These are phyloP conservation scores for Saccharomycopsis vini DNA, from an alignment of 805 yeast species.

Conservation along the genomic window DNA sequence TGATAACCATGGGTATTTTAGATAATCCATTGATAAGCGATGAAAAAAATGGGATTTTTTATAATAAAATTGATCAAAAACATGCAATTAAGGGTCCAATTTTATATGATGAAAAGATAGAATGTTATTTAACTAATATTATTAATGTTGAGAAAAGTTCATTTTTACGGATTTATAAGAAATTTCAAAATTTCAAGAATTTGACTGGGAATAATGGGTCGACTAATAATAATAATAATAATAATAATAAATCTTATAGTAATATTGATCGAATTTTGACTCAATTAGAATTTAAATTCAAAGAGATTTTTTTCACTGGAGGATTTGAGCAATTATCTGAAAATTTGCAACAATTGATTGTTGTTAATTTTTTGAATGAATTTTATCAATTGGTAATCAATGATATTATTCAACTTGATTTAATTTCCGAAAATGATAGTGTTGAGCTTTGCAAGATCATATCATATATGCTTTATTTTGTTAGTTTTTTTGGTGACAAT, in stretches of 20 bases:
- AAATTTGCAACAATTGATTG: conserved; percentile 10
- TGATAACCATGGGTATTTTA: conserved; percentile 1
- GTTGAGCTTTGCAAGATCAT: conserved; percentile 13
- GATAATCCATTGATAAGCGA: neutral
- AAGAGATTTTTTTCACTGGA: conserved; percentile 19
- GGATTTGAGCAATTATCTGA: conserved; percentile 14
- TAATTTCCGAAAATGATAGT: conserved; percentile 16
- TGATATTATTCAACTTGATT: conserved; percentile 11
- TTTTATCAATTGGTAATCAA: conserved; percentile 18
- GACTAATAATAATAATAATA: too few species aligned
- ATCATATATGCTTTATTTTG: conserved; percentile 10
- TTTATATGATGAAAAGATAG: conserved; percentile 15
- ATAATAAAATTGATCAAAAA: neutral
- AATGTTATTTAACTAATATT: conserved; percentile 16
- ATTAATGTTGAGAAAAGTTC: conserved; percentile 16
- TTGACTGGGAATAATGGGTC: conserved; percentile 1
- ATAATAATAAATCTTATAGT: too few species aligned
- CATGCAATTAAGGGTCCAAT: conserved; percentile 1
- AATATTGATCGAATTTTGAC: conserved; percentile 10
- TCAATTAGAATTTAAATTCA: conserved; percentile 19
- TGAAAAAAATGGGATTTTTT: too few species aligned
- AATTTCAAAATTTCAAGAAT: conserved; percentile 15
- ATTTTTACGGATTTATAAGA: conserved; percentile 17
- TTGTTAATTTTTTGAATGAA: conserved; percentile 17
- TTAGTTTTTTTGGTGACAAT: conserved; percentile 6